Evolutionary conservation across 345 rosid genomes (phyloP).

Genomic region (Salix caprea): DNA sequence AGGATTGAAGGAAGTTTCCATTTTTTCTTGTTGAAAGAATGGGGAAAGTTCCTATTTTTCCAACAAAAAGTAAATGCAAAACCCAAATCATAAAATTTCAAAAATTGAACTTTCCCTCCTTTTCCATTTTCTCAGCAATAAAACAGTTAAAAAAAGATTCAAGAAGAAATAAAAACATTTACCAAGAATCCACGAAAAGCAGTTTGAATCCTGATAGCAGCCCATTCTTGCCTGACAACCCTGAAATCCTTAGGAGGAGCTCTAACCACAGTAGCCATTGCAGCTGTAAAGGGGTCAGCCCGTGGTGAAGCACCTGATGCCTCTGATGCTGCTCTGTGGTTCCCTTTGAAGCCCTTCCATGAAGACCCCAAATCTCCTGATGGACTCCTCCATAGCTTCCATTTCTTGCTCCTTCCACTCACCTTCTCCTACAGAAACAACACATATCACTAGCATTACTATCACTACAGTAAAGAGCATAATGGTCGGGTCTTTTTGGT

Average conservation of each 20-base stretch:
- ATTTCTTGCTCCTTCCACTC: constrained; percentile 54
- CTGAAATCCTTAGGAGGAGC: constrained; percentile 87
- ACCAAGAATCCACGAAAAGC: constrained; percentile 95
- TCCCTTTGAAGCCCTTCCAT: constrained; percentile 58
- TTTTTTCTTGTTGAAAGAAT: not conserved
- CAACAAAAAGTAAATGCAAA: not conserved
- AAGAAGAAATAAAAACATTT: constrained; percentile 1
- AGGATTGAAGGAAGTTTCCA: not conserved
- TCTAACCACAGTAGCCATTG: constrained; percentile 72
- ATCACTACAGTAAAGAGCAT: not conserved
- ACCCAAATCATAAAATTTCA: not conserved
- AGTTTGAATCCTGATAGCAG: constrained; percentile 82
- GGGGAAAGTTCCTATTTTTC: not conserved
- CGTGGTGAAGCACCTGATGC: constrained; percentile 40
- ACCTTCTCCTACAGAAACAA: constrained; percentile 36
- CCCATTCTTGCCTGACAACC: constrained; percentile 84
- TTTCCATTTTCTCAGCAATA: not conserved
- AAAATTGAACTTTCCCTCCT: not conserved
- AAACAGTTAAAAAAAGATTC: not conserved
- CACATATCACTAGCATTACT: not conserved
- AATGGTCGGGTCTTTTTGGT: not conserved
- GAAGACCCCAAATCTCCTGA: constrained; percentile 58
- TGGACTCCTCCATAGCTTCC: constrained; percentile 80
- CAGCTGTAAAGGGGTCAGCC: constrained; percentile 54
- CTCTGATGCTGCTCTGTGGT: constrained; percentile 45